phyloP scores from a whole-genome alignment of 176 grass and related monocot species.

The Panicum miliaceum region DNA sequence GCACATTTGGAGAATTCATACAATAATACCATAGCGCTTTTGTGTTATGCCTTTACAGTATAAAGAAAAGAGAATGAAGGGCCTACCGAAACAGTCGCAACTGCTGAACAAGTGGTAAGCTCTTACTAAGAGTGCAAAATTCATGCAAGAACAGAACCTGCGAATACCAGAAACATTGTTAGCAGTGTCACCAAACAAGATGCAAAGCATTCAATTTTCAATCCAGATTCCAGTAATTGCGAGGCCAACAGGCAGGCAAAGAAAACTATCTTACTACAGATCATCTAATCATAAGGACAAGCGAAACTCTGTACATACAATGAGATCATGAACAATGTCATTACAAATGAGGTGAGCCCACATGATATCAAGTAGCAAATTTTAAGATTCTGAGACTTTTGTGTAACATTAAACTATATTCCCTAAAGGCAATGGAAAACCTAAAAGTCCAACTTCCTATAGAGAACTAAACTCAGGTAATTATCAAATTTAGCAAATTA shows the following conservation, averaged over 20 bases:
- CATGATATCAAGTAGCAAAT: neutral
- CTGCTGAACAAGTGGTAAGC: conserved; percentile 93
- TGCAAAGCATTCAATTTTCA: conserved; percentile 13
- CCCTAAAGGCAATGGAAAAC: conserved; percentile 19
- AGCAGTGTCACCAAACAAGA: conserved; percentile 34
- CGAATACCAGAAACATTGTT: conserved; percentile 43
- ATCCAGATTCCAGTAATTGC: conserved; percentile 34
- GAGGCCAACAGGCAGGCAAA: conserved; percentile 25
- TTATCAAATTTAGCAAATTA: conserved; percentile 17
- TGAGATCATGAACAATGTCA: neutral
- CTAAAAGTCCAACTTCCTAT: conserved; percentile 14
- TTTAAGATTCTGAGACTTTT: conserved; percentile 5
- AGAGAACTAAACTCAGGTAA: conserved; percentile 18
- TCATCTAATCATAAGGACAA: conserved; percentile 30
- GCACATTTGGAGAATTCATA: conserved; percentile 27
- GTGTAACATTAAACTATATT: conserved; percentile 28
- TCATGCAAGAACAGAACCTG: conserved; percentile 98
- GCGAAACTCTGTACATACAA: neutral
- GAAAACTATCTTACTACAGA: conserved; percentile 31
- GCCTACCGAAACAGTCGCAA: conserved; percentile 88
- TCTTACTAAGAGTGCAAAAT: conserved; percentile 96
- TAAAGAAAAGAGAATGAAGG: conserved; percentile 23
- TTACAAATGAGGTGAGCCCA: neutral
- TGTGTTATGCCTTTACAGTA: conserved; percentile 25
- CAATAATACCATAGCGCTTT: neutral